phyloP scores from a whole-genome alignment of 1,284 basidiomycete genomes.

The Leccinum angustisporum region DNA sequence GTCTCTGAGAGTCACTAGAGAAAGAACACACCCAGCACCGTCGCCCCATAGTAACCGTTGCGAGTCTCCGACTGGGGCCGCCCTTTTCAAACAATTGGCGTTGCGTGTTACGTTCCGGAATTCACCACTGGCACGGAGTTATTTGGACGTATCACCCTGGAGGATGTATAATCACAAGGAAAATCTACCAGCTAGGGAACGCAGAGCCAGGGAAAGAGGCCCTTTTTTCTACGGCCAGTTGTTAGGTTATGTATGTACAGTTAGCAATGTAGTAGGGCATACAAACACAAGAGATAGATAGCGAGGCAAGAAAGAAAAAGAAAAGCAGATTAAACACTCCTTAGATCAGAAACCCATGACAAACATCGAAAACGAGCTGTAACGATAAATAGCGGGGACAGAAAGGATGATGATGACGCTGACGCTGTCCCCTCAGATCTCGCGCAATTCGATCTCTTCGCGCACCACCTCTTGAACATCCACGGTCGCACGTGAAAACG shows the following conservation, averaged over 20 bases:
- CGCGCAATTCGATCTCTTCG: conserved; percentile 67
- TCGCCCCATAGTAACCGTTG: background rate
- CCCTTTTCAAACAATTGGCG: background rate
- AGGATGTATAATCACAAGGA: background rate
- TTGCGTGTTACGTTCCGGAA: background rate
- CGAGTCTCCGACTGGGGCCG: background rate
- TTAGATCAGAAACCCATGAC: background rate
- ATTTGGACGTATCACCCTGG: too few species aligned
- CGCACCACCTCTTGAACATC: conserved; percentile 20
- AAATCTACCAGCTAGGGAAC: background rate
- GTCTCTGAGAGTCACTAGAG: background rate
- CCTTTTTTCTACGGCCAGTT: background rate
- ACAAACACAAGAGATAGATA: background rate
- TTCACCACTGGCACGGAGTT: background rate
- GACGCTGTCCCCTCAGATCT: conserved; percentile 55
- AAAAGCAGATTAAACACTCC: background rate
- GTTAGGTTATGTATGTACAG: background rate
- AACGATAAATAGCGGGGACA: background rate
- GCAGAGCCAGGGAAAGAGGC: background rate
- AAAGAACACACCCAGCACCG: background rate
- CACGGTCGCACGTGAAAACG: background rate
- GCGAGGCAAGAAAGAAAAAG: background rate
- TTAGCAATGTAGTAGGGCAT: background rate
- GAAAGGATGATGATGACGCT: background rate
- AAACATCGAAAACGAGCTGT: background rate